A percentile compares a stretch with the other conserved stretches of the same genome.
Evolutionary conservation across 169 alveolate species (phyloP).

Genomic region (Toxoplasma gondii): DNA sequence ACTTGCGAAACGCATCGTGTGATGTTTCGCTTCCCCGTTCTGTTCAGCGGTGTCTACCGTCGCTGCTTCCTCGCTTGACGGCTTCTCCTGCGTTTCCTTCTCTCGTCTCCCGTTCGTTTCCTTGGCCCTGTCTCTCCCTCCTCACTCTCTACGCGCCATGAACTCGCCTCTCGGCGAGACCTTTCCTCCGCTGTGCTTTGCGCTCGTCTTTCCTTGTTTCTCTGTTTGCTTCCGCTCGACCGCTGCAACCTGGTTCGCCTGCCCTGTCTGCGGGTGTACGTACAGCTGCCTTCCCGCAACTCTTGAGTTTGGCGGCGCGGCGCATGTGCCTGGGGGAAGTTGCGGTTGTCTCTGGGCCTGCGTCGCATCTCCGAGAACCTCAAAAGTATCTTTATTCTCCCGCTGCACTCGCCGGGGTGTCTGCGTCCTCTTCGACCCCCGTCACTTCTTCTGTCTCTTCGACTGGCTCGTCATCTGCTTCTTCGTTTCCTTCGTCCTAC

Average conservation of each 20-base stretch:
- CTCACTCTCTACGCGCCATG: too few species aligned
- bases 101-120: too few species aligned
- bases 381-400: neutral
- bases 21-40: too few species aligned
- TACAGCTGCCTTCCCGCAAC: neutral
- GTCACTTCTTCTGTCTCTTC: neutral
- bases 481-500: neutral
- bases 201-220: neutral
- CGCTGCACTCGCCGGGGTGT: neutral
- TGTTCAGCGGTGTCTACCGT: too few species aligned
- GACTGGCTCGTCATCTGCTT: neutral
- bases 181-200: neutral
- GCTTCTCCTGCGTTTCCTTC: too few species aligned
- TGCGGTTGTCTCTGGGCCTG: neutral
- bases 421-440: neutral
- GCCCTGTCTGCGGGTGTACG: too few species aligned
- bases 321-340: slow-evolving; percentile 22
- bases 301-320: neutral
- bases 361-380: neutral
- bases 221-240: neutral
- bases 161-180: too few species aligned
- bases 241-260: neutral
- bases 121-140: too few species aligned
- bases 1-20: neutral
- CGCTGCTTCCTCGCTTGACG: too few species aligned